Conservation (phyloP, 2,329 filamentous ascomycete species). For the Penicillium verrucosum region DNA sequence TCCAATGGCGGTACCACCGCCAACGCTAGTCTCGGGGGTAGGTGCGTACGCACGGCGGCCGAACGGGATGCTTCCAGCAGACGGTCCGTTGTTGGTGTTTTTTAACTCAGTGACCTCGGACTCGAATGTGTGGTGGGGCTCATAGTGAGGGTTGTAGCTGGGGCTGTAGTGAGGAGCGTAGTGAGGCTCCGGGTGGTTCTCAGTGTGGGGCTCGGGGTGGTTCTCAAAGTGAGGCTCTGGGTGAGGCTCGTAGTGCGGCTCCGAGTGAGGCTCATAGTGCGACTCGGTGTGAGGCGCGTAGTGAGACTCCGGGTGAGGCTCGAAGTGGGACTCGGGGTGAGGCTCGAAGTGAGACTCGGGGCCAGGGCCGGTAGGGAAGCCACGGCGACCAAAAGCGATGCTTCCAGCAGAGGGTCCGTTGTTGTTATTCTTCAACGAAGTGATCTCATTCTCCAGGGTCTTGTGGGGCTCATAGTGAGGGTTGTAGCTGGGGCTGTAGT, state of each 20-base stretch:
- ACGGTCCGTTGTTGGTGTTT: not conserved
- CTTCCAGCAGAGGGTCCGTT: not conserved
- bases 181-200: not conserved
- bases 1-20: conserved; percentile 11
- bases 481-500: not conserved
- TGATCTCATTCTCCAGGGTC: not conserved
- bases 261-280: not conserved
- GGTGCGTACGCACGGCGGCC: conserved; percentile 12
- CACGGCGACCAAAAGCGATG: conserved; percentile 7
- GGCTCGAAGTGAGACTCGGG: not conserved
- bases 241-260: not conserved
- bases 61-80: not conserved
- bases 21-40: not conserved
- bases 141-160: not conserved
- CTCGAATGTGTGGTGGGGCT: not conserved
- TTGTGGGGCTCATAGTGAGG: not conserved
- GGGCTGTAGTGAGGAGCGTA: not conserved
- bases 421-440: not conserved
- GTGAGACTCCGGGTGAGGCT: not conserved
- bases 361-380: no score
- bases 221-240: not conserved
- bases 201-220: not conserved
- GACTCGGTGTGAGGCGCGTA: not conserved
- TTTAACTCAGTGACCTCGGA: not conserved
- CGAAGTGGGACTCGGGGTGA: not conserved